Evolutionary conservation across 176 grass and related monocot species (phyloP), one percentile per base, ranked within the genome.

Genomic region (Triticum timopheevii): DNA sequence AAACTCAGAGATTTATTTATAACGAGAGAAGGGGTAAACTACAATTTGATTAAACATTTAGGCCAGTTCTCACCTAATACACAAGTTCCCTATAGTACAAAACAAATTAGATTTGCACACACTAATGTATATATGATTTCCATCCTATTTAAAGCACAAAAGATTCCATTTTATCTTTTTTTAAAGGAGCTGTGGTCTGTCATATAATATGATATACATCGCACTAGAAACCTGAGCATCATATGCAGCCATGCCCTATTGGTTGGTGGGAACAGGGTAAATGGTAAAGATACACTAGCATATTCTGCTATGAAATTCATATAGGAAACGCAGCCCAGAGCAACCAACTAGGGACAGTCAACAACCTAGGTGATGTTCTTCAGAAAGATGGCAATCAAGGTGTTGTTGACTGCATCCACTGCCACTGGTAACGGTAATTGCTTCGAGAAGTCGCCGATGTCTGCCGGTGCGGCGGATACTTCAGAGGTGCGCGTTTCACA

Each of bases 191-290:
- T 33, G 0, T 74, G 79, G 6, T 38, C 22, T 35, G 30, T 69
- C 47, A 7, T 64, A 9, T 8, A 76, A 13, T 36, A 71, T n/a
- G 38, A 62, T 58, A 82, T 20, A 58, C 54, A 58, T 20, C 52
- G 19, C 52, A 58, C 54, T 58, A 22, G 7, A 58, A 3, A 22
- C 54, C 54, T 22, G 54, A 58, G 54, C 54, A 58, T 58, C 54
- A 58, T 58, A 22, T 20, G 54, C 54, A 58, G 19, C 54, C n/a
- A n/a, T n/a, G n/a, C n/a, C 69, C 20, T 22, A 24, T 13, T 61
- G 76, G 22, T 39, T 13, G 47, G 61, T 76, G 45, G 61, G 89
- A 76, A 69, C 61, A 76, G 49, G 77, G 49, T 69, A 84, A 52
- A 59, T 20, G 76, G 50, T 80, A n/a, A 80, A 50, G 66, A 74